A percentile compares a stretch with the other conserved stretches of the same genome.
These are phyloP conservation scores for Aspergillus sp. DNA, from an alignment of 2,329 filamentous ascomycete genomes.

Conservation along the genomic window DNA sequence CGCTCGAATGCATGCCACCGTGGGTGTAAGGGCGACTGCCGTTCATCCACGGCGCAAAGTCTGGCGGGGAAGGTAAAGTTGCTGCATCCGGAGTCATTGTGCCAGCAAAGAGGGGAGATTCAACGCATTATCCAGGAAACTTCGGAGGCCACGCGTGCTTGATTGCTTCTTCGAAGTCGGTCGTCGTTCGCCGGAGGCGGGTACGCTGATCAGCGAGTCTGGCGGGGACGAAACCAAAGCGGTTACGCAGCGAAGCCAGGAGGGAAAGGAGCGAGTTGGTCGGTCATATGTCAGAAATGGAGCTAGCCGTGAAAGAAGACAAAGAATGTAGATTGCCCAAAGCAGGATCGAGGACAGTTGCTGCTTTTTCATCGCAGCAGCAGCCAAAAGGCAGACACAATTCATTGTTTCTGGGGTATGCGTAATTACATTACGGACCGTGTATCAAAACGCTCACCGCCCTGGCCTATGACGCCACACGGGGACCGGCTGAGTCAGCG, in stretches of 20 bases:
- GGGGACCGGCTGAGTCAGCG: conserved; percentile 9
- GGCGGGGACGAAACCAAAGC: background rate
- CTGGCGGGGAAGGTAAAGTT: conserved; percentile 30
- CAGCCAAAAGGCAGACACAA: background rate
- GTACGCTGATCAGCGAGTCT: background rate
- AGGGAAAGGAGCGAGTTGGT: background rate
- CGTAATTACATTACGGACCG: background rate
- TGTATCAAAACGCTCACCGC: conserved; percentile 26
- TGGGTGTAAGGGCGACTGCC: conserved; percentile 19
- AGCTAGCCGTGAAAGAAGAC: background rate
- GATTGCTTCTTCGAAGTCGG: too few relatives aligned
- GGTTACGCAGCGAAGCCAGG: background rate
- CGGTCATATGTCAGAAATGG: background rate
- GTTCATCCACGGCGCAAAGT: conserved; percentile 29
- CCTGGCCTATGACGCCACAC: conserved; percentile 31
- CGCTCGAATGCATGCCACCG: conserved; percentile 24
- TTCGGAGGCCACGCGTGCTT: background rate
- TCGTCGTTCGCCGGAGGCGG: too few relatives aligned
- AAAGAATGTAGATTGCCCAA: conserved; percentile 1
- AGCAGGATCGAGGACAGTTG: too few relatives aligned
- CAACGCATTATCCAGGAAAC: conserved; percentile 22
- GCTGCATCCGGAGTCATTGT: conserved; percentile 37
- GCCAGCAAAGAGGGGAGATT: conserved; percentile 13
- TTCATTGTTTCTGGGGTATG: conserved; percentile 7
- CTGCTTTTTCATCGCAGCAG: too few relatives aligned